Base-by-base conservation (phyloP, 495 filamentous ascomycete species). In the Aspergillus indologenus region DNA sequence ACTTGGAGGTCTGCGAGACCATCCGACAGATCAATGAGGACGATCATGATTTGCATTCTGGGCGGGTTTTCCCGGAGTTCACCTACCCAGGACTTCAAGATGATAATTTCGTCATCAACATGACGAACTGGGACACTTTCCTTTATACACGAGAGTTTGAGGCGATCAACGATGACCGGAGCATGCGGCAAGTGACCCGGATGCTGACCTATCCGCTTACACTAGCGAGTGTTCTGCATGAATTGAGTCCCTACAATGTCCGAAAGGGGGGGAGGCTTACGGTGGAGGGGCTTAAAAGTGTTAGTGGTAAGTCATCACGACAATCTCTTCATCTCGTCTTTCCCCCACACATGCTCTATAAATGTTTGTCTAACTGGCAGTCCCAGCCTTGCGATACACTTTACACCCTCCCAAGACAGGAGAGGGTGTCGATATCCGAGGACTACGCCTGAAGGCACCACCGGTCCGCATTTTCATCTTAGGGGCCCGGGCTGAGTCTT, bases 111-210 rank as follows among this genome's bases (percentile, higher is more conserved):
- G 77, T 93, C 62, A 83, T 96, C 53, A 99, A 99, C 77, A 92
- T 98, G 88, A 96, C 89, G 31, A 98, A 94, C 71, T 99, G 94
- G 94, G 94, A 99, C 68, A 97, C 94, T 0, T 90, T 91, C 59
- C 74, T 98, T 49, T 99, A 96, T 68, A 90, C 91, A 2, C 81
- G 95, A 46, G 85, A 92, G 57, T 97, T 91, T 67, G 80, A 84
- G 42, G 94, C 94, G 8, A 89, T 99, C 66, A 90, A 99, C 63
- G 83, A 89, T 45, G 91, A 93, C 59, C 80, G 92, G 34, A 87
- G 83, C 61, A 84, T 98, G 82, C 81, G 94, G 56, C 94, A 99
- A 73, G 91, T 88, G 19, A 99, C 94, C 6, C 83, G 88, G 58
- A 81, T 98, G 66, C 79, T 99, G 59, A 99, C 94, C 22, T 99